A percentile compares a stretch with the other conserved stretches of the same genome.
These are phyloP conservation scores for Clohesyomyces aquaticus DNA, from an alignment of 495 filamentous ascomycete species.

Conservation along the genomic window DNA sequence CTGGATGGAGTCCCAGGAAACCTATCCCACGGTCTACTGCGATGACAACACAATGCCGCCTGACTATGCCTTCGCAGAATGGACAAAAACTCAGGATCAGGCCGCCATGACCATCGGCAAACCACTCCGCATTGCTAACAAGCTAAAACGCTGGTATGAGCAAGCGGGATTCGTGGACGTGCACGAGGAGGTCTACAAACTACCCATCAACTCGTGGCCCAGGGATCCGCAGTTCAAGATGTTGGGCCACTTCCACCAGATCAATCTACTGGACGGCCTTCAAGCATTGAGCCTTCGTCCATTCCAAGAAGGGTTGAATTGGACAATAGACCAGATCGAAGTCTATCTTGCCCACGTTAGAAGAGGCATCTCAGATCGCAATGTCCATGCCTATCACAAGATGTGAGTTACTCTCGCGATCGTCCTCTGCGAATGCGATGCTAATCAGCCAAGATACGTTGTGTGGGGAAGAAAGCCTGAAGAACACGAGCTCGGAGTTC, in stretches of 20 bases:
- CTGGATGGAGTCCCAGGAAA: constrained; percentile 45
- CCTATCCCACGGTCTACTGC: constrained; percentile 42
- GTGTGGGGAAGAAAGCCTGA: constrained; percentile 46
- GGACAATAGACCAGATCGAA: constrained; percentile 53
- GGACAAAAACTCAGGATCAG: constrained; percentile 43
- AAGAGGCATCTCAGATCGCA: constrained; percentile 47
- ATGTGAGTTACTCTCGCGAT: constrained; percentile 42
- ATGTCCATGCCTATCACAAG: constrained; percentile 51
- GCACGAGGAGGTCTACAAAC: constrained; percentile 48
- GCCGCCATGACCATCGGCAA: constrained; percentile 43
- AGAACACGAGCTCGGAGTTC: constrained; percentile 29
- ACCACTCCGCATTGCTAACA: constrained; percentile 46
- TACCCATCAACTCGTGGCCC: constrained; percentile 49
- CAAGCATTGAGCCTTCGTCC: constrained; percentile 52
- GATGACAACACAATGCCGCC: constrained; percentile 44
- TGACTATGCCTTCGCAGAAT: constrained; percentile 52
- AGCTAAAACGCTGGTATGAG: constrained; percentile 47
- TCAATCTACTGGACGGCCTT: constrained; percentile 50
- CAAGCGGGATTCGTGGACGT: constrained; percentile 50
- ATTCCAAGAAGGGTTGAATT: constrained; percentile 51
- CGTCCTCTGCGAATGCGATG: neutral
- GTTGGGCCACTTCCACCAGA: constrained; percentile 50
- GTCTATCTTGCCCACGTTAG: constrained; percentile 50
- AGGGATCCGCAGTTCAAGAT: constrained; percentile 48
- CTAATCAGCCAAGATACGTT: constrained; percentile 40